A percentile compares a stretch with the other conserved stretches of the same genome.
phyloP scores from a whole-genome alignment of 176 grass and related monocot species.

The Aegilops tauschii region DNA sequence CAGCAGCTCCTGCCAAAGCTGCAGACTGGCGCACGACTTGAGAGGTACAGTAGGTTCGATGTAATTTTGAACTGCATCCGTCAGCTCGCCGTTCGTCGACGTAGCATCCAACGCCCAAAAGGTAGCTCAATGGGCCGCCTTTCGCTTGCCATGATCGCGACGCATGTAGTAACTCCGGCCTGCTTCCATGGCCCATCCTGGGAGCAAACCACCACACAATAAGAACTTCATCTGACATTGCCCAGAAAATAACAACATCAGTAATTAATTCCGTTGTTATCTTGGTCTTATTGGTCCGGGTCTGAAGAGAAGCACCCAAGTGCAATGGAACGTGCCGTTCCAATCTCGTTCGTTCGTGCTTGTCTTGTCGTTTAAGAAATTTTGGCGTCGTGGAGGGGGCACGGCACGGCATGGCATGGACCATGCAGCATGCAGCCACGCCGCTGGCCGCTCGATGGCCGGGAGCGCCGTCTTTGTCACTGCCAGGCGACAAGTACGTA shows the following conservation, averaged over 20 bases:
- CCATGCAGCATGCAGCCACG: neutral
- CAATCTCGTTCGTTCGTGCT: neutral
- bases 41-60: neutral
- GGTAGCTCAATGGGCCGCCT: neutral
- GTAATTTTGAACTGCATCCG: neutral
- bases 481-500: neutral
- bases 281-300: neutral
- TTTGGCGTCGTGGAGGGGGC: slow-evolving; percentile 18
- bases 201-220: too few relatives aligned
- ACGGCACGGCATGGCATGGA: slow-evolving; percentile 3
- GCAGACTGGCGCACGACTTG: neutral
- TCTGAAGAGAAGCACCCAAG: neutral
- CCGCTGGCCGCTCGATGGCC: neutral
- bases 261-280: neutral
- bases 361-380: slow-evolving; percentile 9
- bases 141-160: slow-evolving; percentile 12
- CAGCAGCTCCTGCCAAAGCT: neutral
- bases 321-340: neutral
- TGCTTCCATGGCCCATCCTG: neutral
- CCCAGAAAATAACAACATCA: too few relatives aligned
- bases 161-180: neutral
- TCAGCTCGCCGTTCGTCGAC: neutral
- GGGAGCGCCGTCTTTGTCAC: neutral
- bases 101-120: neutral
- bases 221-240: too few relatives aligned